Conservation (phyloP, 371 early-diverging fungal species). For the Mucor ambiguus region DNA sequence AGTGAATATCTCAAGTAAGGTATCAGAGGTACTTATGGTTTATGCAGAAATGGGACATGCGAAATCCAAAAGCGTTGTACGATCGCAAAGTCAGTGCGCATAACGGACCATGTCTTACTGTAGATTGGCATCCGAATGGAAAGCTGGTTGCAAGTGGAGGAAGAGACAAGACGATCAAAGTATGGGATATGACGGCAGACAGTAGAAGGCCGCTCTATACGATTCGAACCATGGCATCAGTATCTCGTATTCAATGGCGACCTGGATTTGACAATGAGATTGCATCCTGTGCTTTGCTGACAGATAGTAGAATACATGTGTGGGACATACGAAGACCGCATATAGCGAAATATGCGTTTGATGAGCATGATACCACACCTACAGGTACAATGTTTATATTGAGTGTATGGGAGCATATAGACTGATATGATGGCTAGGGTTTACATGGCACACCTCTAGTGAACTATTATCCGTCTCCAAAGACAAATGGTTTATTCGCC, state of each 20-base stretch:
- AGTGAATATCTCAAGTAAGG: neutral
- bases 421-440: constrained; percentile 26
- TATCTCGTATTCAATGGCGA: constrained; percentile 80
- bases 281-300: constrained; percentile 72
- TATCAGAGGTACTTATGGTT: neutral
- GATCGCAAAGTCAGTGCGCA: constrained; percentile 80
- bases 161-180: constrained; percentile 82
- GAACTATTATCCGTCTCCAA: constrained; percentile 78
- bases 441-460: constrained; percentile 71
- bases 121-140: constrained; percentile 86
- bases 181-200: constrained; percentile 84
- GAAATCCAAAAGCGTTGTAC: constrained; percentile 60
- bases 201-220: constrained; percentile 61
- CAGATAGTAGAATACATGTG: constrained; percentile 70
- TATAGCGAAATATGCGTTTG: constrained; percentile 72
- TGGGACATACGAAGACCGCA: constrained; percentile 81
- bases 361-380: constrained; percentile 72
- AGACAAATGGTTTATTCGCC: constrained; percentile 72
- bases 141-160: constrained; percentile 81
- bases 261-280: constrained; percentile 72
- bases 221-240: constrained; percentile 76
- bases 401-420: neutral
- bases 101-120: constrained; percentile 74
- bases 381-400: constrained; percentile 31
- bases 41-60: constrained; percentile 79